Evolutionary conservation across 73 alveolate genomes (phyloP), one percentile per base, ranked within the genome.

Genomic region (Paramecium pentaurelia): DNA sequence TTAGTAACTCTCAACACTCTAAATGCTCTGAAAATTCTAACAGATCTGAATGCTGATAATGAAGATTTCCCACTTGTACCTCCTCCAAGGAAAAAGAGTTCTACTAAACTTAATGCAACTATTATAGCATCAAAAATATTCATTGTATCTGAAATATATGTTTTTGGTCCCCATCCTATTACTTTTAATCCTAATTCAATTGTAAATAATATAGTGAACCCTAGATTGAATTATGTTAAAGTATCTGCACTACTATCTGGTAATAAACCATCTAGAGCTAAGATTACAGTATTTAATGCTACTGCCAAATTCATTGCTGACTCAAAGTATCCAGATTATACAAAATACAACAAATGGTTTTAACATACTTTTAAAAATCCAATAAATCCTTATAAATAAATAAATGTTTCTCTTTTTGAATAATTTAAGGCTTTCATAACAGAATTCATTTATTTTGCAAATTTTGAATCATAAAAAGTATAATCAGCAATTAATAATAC

Each of bases 1-100:
- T 97, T 89, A 14, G 99, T 97, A 28, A 96, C 98, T 86, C 99
- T 92, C 73, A 96, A 93, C 3, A 96, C 95, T 77, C 99, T 96
- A 70, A 96, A 94, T 54, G 96, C 96, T 90, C 99, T 77, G 42
- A 96, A 92, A 8, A 96, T 86, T 92, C 98, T 94, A 54, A 96
- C 92, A 1, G 99, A 97, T 71, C 95, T 71, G 60, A 90, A 90
- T 1, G 95, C 95, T 28, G 89, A 49, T 49, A 92, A 59, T 6
- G 93, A 58, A 51, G 93, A 71, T 58, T 68, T 68, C 34, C 95
- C 95, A 27, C 84, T 37, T 25, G 51, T 34, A 51, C 95, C 93
- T 44, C 75, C 91, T 25, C 84, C 58, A 1, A 92, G 32, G 45
- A 92, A 77, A 47, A 80, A 36, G 0, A 92, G 58, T n/a, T 92